A percentile compares a stretch with the other conserved stretches of the same genome.
phyloP scores from a whole-genome alignment of 805 yeast genomes.

The Cyberlindnera mycetangii region DNA sequence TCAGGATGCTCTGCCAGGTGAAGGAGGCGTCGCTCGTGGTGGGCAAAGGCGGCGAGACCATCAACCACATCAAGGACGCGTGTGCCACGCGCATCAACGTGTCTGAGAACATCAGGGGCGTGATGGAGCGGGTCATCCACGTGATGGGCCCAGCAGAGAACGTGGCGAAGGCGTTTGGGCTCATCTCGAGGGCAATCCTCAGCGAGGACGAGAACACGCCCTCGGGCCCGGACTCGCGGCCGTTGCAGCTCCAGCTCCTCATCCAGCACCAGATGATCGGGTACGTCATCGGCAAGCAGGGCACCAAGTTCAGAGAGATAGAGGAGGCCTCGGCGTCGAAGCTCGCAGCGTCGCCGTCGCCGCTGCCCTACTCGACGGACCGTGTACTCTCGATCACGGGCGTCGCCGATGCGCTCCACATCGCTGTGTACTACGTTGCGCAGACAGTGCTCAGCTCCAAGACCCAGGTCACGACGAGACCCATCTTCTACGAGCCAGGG shows the following conservation, averaged over 20 bases:
- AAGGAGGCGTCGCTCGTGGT: constrained; percentile 74
- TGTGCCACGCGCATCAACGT: constrained; percentile 67
- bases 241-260: constrained; percentile 55
- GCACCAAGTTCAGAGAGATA: constrained; percentile 71
- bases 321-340: constrained; percentile 80
- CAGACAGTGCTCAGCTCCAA: constrained; percentile 64
- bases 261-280: constrained; percentile 82
- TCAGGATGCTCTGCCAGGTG: constrained; percentile 73
- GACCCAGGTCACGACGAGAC: constrained; percentile 48
- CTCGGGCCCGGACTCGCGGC: constrained; percentile 51
- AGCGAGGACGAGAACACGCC: constrained; percentile 67
- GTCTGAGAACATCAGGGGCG: constrained; percentile 66
- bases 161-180: constrained; percentile 79
- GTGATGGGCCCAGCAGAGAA: constrained; percentile 73
- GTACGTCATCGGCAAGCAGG: constrained; percentile 74
- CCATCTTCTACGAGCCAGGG: constrained; percentile 55
- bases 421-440: constrained; percentile 73
- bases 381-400: constrained; percentile 68
- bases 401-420: constrained; percentile 84
- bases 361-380: constrained; percentile 75
- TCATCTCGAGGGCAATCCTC: constrained; percentile 61
- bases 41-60: constrained; percentile 78
- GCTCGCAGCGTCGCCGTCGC: constrained; percentile 67
- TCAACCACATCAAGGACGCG: constrained; percentile 57
- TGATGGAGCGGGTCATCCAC: constrained; percentile 71